phyloP scores from a whole-genome alignment of 441 rosid genomes.

The Brassica hybrid region DNA sequence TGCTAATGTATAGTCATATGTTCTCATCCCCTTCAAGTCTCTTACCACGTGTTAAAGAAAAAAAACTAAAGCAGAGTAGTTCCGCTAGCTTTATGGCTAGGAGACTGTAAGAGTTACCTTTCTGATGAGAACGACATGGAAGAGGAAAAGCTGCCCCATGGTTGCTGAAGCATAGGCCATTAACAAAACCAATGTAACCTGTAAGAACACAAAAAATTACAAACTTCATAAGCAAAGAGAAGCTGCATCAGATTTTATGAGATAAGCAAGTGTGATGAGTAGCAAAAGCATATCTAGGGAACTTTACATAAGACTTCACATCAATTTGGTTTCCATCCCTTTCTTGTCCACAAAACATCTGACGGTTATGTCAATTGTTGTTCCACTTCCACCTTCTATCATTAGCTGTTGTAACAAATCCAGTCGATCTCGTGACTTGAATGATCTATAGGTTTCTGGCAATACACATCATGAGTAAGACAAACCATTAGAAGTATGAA shows the following conservation, averaged over 20 bases:
- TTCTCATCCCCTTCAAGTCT: too few relatives aligned
- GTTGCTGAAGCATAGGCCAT: conserved; percentile 87
- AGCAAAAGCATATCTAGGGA: conserved; percentile 38
- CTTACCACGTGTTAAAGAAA: too few relatives aligned
- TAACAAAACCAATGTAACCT: conserved; percentile 76
- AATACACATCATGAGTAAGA: conserved; percentile 73
- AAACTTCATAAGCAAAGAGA: conserved; percentile 19
- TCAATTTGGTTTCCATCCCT: conserved; percentile 76
- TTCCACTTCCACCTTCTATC: conserved; percentile 80
- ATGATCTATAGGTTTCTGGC: neutral
- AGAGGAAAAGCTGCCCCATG: conserved; percentile 94
- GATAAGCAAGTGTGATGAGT: conserved; percentile 10
- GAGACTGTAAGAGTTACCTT: conserved; percentile 55
- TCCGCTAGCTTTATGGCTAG: neutral
- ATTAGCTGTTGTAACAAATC: conserved; percentile 56
- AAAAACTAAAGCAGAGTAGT: too few relatives aligned
- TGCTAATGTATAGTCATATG: too few relatives aligned
- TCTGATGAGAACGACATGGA: conserved; percentile 88
- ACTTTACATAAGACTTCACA: conserved; percentile 39
- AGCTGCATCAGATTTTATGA: conserved; percentile 4
- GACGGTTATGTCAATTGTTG: conserved; percentile 72
- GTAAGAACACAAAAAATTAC: conserved; percentile 40
- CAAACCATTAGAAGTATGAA: conserved; percentile 83
- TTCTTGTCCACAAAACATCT: conserved; percentile 90
- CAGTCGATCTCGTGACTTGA: neutral